Base-by-base conservation (phyloP, 805 yeast genomes). In the Saccharomyces eubayanus region DNA sequence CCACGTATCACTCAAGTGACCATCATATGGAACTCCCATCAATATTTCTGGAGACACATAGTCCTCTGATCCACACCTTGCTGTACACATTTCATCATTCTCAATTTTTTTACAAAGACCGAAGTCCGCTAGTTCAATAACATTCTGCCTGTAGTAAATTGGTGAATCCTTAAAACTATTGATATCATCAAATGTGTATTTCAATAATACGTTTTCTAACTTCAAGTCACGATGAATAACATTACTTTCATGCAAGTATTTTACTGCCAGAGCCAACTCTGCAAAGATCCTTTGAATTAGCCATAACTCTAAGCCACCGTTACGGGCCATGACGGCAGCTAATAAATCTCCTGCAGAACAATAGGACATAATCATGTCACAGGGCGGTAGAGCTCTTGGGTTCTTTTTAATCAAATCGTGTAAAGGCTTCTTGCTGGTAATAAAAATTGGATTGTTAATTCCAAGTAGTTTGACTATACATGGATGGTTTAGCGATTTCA, bases 41-140 rank as follows among this genome's bases (percentile, higher is more conserved):
- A 94, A 73, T 27, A 94, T 72, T 65, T 94, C 99, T 0, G 99
- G 99, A 0, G 97, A 85, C 6, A 94, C 96, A 63, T 94, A 94
- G 67, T 94, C 99, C 58, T 89, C 97, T 1, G 96, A 88, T 0
- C 99, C 99, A 69, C 99, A 94, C 56, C 98, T 72, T 1, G 98
- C 92, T 2, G 87, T 78, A 28, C 95, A 75, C 54, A 85, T 87
- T 58, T 80, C 74, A 1, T 73, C 76, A 1, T 81, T 78, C 50
- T 78, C 82, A 27, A 92, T 77, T 50, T 76, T 73, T 61, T 89
- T 84, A 10, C 96, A 85, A 28, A 94, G 77, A 0, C 99, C 99
- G 70, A 94, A 85, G 73, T 94, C 99, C 0, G 96, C 84, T 31
- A 90, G 68, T 14, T 82, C 83, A 1, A 83, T 81, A 16, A 83